A percentile compares a stretch with the other conserved stretches of the same genome.
phyloP scores from a whole-genome alignment of 768 basidiomycete species.

The Auriscalpium microsporum region DNA sequence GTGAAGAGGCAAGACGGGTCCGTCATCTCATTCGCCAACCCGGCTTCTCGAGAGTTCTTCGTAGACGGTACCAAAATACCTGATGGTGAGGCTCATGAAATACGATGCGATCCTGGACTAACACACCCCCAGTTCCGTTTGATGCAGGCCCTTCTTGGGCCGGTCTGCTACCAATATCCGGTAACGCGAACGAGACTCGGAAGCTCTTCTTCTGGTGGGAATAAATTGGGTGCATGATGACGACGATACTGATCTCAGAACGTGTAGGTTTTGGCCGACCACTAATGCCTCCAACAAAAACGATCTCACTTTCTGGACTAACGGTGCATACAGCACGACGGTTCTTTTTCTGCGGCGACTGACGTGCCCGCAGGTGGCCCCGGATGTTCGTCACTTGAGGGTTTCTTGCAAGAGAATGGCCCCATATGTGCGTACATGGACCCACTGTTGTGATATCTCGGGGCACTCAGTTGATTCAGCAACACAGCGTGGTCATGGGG shows the following conservation, averaged over 20 bases:
- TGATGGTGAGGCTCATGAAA: slow-evolving; percentile 15
- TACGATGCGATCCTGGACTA: not conserved
- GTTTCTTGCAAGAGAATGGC: slow-evolving; percentile 66
- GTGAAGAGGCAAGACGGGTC: slow-evolving; percentile 5
- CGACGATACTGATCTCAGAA: not conserved
- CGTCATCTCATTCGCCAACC: slow-evolving; percentile 1
- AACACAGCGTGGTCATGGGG: slow-evolving; percentile 53
- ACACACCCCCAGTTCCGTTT: slow-evolving; percentile 22
- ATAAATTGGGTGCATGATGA: not conserved
- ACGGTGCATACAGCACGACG: slow-evolving; percentile 16
- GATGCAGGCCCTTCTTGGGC: slow-evolving; percentile 28
- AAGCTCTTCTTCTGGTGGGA: slow-evolving; percentile 27
- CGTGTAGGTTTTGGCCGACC: slow-evolving; percentile 26
- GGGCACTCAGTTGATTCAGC: not conserved
- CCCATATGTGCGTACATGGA: slow-evolving; percentile 31
- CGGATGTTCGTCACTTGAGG: slow-evolving; percentile 66
- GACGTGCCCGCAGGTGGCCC: slow-evolving; percentile 42
- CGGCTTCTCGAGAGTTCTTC: slow-evolving; percentile 20
- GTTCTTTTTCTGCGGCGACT: not conserved
- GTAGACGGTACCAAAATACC: slow-evolving; percentile 28
- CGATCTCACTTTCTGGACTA: slow-evolving; percentile 27
- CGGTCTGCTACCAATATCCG: slow-evolving; percentile 24
- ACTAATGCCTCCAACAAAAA: slow-evolving; percentile 22
- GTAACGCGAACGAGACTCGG: slow-evolving; percentile 33
- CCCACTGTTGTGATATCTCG: not conserved